Evolutionary conservation across 192 early-diverging fungal species (phyloP).

Genomic region (Podila verticillata): DNA sequence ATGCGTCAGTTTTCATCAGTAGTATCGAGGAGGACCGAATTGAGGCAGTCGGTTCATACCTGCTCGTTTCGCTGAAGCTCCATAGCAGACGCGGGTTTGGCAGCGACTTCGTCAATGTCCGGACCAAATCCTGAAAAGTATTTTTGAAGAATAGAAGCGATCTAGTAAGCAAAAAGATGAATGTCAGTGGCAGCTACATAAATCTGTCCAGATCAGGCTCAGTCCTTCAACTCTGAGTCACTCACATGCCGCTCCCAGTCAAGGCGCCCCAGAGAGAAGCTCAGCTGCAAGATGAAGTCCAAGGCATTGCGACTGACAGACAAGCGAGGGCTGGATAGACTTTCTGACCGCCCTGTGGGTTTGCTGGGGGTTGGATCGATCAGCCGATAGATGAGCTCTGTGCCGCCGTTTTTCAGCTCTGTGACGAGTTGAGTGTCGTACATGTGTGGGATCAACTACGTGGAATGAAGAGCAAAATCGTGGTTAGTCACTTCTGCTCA

Average conservation of each 20-base stretch:
- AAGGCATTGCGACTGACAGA: slow-evolving; percentile 37
- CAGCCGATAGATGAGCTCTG: slow-evolving; percentile 29
- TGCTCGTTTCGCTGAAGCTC: slow-evolving; percentile 61
- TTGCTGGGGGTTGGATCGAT: slow-evolving; percentile 30
- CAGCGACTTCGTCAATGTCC: slow-evolving; percentile 34
- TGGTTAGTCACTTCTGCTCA: no score
- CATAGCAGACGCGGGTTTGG: slow-evolving; percentile 34
- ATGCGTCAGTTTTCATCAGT: neutral
- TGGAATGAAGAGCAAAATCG: neutral
- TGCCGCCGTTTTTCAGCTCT: slow-evolving; percentile 45
- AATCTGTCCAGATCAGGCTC: neutral
- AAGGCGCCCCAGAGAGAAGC: slow-evolving; percentile 29
- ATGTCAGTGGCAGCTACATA: neutral
- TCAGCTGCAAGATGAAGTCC: slow-evolving; percentile 52
- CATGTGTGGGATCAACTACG: slow-evolving; percentile 38
- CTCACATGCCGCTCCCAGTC: slow-evolving; percentile 58
- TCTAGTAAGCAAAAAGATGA: slow-evolving; percentile 35
- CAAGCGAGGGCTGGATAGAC: slow-evolving; percentile 21
- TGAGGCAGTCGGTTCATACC: slow-evolving; percentile 19
- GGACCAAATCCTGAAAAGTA: slow-evolving; percentile 67
- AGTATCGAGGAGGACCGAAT: neutral
- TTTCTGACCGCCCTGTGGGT: slow-evolving; percentile 5
- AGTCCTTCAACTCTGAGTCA: neutral
- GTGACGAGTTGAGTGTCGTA: slow-evolving; percentile 49
- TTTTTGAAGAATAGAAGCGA: slow-evolving; percentile 64